Evolutionary conservation across 495 filamentous ascomycete genomes (phyloP), one percentile per base, ranked within the genome.

Genomic region (Penicillium macrosclerotiorum): DNA sequence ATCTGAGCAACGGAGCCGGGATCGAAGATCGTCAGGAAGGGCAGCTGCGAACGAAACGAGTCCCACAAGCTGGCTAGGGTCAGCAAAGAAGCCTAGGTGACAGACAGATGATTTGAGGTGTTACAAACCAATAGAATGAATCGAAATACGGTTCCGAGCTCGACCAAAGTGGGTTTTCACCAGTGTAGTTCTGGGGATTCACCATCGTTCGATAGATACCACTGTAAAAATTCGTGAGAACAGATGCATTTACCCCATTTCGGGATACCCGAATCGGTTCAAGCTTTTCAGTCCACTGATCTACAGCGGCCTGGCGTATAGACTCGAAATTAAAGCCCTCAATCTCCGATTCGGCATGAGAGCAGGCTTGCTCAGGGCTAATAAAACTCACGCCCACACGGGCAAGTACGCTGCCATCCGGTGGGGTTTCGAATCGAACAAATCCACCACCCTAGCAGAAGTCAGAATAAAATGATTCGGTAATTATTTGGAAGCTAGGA

Each of bases 361-460:
- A 46, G 51, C 86, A 89, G 3, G 86, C 86, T 42, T 84, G 77
- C 12, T 67, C 67, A 0, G 71, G 53, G 16, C 83, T 85, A 30
- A 89, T 82, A 55, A 84, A 89, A 39, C 84, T 88, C 17, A 89
- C 71, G 2, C 85, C 86, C 5, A 89, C 84, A 13, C 81, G 74
- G 12, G 84, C 86, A 8, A 70, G 69, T 16, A 90, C 65, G 4
- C 58, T 55, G 17, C 62, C 55, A 14, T 73, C 55, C 1, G 57
- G 5, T 0, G 58, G 63, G 4, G 65, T 37, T n/a, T 80, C 36
- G 52, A 86, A 82, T 4, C 79, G 73, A 18, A 82, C 71, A 59
- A 86, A 90, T 3, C 77, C 85, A 27, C 86, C 86, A 6, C 80
- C 83, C 67, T 73, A 37, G 0, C 19, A 6, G 22, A 5, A 13